A percentile compares a stretch with the other conserved stretches of the same genome.
phyloP scores from a whole-genome alignment of 805 yeast species.

The Nakazawaea ernobii region DNA sequence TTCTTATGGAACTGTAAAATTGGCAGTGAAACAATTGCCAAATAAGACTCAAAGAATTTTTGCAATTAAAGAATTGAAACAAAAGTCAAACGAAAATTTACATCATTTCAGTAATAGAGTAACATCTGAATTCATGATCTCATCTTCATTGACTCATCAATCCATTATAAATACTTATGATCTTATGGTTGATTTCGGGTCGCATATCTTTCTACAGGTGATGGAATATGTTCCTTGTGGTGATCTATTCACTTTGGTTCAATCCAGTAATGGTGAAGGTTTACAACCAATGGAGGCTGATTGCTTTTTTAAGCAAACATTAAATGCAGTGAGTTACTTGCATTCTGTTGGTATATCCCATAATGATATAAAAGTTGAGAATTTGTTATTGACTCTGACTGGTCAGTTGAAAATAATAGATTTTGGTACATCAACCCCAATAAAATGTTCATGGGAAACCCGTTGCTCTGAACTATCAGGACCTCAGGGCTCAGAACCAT shows the following conservation, averaged over 20 bases:
- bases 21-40: conserved; percentile 36
- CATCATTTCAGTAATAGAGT: conserved; percentile 62
- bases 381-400: conserved; percentile 59
- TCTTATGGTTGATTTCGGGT: conserved; percentile 64
- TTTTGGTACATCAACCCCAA: conserved; percentile 89
- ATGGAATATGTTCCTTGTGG: conserved; percentile 96
- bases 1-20: conserved; percentile 41
- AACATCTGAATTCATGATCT: conserved; percentile 86
- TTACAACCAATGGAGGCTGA: conserved; percentile 69
- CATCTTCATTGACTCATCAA: conserved; percentile 67
- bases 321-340: conserved; percentile 78
- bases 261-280: conserved; percentile 43
- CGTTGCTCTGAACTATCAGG: conserved; percentile 53
- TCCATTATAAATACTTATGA: conserved; percentile 77
- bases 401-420: conserved; percentile 74
- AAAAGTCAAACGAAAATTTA: conserved; percentile 52
- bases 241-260: conserved; percentile 59
- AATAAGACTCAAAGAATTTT: conserved; percentile 37
- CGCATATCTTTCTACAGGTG: conserved; percentile 75
- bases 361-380: conserved; percentile 89
- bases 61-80: conserved; percentile 75
- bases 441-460: conserved; percentile 84
- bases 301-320: conserved; percentile 82
- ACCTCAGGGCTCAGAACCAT: conserved; percentile 85
- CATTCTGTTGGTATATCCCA: conserved; percentile 92